Conservation (phyloP, 139 green algal species). For the Haematococcus lacustris region DNA sequence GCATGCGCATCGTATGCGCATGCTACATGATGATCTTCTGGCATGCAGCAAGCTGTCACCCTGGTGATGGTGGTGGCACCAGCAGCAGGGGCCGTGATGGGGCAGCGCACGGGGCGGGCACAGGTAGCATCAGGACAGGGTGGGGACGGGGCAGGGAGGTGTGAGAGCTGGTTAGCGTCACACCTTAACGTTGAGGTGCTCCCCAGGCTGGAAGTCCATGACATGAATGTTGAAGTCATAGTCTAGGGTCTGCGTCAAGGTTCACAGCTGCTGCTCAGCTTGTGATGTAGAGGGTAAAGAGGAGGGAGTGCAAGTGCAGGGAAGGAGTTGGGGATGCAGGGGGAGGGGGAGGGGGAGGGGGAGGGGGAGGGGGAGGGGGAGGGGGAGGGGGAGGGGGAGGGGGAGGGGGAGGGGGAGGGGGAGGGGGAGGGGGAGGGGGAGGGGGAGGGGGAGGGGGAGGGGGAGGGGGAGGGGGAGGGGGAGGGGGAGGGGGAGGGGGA, state of each 20-base stretch:
- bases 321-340: neutral
- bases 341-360: no score
- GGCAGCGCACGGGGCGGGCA: neutral
- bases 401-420: no score
- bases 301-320: no score
- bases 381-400: no score
- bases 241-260: slow-evolving; percentile 35
- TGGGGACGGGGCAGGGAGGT: neutral
- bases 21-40: neutral
- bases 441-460: no score
- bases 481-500: no score
- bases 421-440: no score
- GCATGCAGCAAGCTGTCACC: neutral
- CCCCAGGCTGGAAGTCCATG: slow-evolving; percentile 89
- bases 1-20: no score
- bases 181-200: slow-evolving; percentile 79
- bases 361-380: no score
- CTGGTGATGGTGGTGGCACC: neutral
- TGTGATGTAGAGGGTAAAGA: no score
- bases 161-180: neutral
- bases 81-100: neutral
- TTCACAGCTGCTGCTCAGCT: neutral
- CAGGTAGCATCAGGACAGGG: neutral
- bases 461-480: no score
- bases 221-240: slow-evolving; percentile 97